Conservation (phyloP, 1,284 basidiomycete species). For the Puccinia novopanici region DNA sequence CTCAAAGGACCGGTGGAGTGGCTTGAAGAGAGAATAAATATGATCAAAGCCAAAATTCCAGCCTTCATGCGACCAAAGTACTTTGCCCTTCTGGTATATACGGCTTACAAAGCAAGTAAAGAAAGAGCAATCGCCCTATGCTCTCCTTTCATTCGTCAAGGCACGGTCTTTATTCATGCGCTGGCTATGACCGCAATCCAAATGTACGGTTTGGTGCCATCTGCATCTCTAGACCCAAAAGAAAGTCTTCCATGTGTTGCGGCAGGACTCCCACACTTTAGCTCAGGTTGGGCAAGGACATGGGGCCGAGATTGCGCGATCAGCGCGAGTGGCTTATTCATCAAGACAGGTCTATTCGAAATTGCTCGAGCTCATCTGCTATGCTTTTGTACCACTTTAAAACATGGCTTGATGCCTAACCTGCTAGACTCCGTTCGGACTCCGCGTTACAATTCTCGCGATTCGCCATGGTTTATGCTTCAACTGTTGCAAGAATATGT, state of each 20-base stretch:
- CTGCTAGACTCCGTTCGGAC: conserved; percentile 70
- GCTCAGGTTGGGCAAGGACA: conserved; percentile 84
- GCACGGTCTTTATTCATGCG: conserved; percentile 84
- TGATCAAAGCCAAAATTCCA: conserved; percentile 72
- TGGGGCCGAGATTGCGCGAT: conserved; percentile 86
- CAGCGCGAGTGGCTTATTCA: conserved; percentile 71
- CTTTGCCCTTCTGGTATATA: conserved; percentile 83
- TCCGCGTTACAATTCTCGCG: conserved; percentile 78
- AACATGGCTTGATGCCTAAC: conserved; percentile 75
- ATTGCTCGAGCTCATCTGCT: conserved; percentile 84
- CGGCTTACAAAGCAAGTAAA: conserved; percentile 85
- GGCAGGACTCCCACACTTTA: conserved; percentile 91
- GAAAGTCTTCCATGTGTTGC: conserved; percentile 77
- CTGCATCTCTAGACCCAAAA: conserved; percentile 73
- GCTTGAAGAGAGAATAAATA: conserved; percentile 79
- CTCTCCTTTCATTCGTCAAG: conserved; percentile 78
- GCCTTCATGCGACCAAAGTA: conserved; percentile 88
- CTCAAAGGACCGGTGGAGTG: conserved; percentile 73
- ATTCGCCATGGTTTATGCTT: conserved; percentile 96
- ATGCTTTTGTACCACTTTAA: conserved; percentile 61
- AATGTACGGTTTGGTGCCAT: conserved; percentile 85
- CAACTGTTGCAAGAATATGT: conserved; percentile 97
- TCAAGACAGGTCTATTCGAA: conserved; percentile 84
- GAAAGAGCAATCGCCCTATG: conserved; percentile 77
- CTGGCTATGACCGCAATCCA: conserved; percentile 83